Evolutionary conservation across 2,329 filamentous ascomycete species (phyloP), one percentile per base, ranked within the genome.

Genomic region (Pseudocercospora fuligena): DNA sequence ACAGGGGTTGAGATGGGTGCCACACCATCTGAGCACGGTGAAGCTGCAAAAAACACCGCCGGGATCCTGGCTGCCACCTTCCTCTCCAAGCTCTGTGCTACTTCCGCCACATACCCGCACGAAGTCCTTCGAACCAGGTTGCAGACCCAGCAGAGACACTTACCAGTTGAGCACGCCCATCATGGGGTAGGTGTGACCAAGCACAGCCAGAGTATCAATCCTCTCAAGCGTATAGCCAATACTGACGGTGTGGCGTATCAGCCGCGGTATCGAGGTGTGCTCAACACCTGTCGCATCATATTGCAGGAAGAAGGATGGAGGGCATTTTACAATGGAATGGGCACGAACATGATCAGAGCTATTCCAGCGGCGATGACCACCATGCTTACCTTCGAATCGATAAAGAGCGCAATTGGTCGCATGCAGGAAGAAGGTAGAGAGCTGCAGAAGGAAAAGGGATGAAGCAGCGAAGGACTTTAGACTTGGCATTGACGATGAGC

Each of bases 281-380:
- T 94, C 53, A 89, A 87, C 76, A 97, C 94, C 0, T 94, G 91
- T 78, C 88, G 89, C 69, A 94, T 90, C 2, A 98, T 99, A 68
- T 82, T 97, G 43, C 84, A 83, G 36, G 95, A 99, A 79, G 95
- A 99, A 80, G 95, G 95, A 6, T 97, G 94, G 94, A 87, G 91
- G 69, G 94, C 94, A 3, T 98, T 99, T 75, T 99, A 99, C 78
- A 94, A 94, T 25, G 95, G 95, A 40, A 93, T 99, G 85, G 95
- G 95, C 43, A 97, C 94, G 58, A 99, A 99, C 81, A 92, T 99
- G 88, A 93, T 98, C 84, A 88, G 95, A 64, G 95, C 95, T 7
- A 90, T 99, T 12, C 95, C 95, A 33, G 93, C 95, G 23, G 94
- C 95, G 21, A 97, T 97, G 75, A 97, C 97, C 27, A 99, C 95